Evolutionary conservation across 78 protist species (phyloP), one percentile per base, ranked within the genome.

Genomic region (Tieghemostelium lacteum): DNA sequence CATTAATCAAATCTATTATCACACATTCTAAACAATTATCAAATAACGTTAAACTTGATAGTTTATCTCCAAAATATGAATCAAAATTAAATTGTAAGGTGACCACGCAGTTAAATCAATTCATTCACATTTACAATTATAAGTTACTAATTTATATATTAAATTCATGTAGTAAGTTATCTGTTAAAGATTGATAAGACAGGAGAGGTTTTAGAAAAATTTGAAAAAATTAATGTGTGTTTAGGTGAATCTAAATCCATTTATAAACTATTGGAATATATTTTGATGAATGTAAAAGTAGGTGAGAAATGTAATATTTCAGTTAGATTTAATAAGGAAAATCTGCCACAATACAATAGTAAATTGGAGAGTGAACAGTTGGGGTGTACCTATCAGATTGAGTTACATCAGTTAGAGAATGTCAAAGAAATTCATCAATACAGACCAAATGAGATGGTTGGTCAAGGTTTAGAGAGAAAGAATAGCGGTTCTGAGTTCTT

Each of bases 31-130:
- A 3, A 36, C 31, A 37, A 28, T 14, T 10, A 45, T 14, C 52
- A 45, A 45, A 14, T 45, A 45, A 45, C n/a, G n/a, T n/a, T n/a
- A n/a, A n/a, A n/a, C n/a, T n/a, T n/a, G n/a, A n/a, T n/a, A 36
- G 26, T n/a, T 5, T 0, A 26, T 37, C 24, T n/a, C 76, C 76
- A 28, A 66, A 22, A 24, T 70, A 70, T 70, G 76, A 70, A 70
- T 31, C 76, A 31, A 70, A 70, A 19, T 24, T 70, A 7, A 10
- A 45, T 14, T 14, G 52, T 45, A 45, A 14, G 52, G 6, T 45
- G 10, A 45, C 52, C 10, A 45, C 10, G 10, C 6, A 14, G 52
- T 14, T 45, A 6, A 45, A 14, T 45, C 10, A 45, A 45, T 14
- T 10, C 52, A 45, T 45, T 45, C 6, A 45, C 10, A 45, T 14